Evolutionary conservation across 192 early-diverging fungal species (phyloP).

Genomic region (Coemansia sp.): DNA sequence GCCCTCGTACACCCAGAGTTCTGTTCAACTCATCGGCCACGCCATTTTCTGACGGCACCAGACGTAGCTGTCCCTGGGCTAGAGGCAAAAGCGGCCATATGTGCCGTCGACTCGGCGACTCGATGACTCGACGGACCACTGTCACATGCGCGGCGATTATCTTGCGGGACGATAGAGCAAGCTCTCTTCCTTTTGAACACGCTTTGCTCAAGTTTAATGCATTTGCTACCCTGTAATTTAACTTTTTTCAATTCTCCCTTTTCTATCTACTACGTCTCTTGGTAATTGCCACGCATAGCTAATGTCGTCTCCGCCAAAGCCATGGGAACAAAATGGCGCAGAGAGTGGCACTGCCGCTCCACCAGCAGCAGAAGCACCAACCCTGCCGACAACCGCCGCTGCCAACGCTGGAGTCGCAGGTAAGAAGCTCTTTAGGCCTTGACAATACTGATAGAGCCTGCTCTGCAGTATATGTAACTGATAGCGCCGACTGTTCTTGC

Average conservation of each 20-base stretch:
- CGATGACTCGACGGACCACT: not conserved
- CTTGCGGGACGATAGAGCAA: not conserved
- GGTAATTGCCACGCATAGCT: not conserved
- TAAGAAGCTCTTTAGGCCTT: not conserved
- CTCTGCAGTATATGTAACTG: not conserved
- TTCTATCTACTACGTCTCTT: not conserved
- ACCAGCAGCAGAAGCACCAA: conserved; percentile 3
- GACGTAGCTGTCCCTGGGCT: no score
- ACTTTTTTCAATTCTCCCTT: not conserved
- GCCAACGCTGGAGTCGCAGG: conserved; percentile 27
- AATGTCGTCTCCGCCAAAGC: conserved; percentile 52
- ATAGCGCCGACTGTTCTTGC: not conserved
- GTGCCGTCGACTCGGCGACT: not conserved
- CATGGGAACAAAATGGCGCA: conserved; percentile 37
- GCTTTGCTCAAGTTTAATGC: not conserved
- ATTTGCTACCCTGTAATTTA: conserved; percentile 6
- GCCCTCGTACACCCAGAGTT: not conserved
- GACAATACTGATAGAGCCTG: not conserved
- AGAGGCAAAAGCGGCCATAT: no score
- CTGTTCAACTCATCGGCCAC: not conserved
- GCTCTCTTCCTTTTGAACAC: not conserved
- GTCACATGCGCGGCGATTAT: conserved; percentile 5
- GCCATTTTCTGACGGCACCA: not conserved
- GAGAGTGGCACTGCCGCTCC: not conserved
- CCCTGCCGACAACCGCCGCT: conserved; percentile 29